phyloP scores from a whole-genome alignment of 1,139 yeast genomes.

The Schizosaccharomyces versatilis region DNA sequence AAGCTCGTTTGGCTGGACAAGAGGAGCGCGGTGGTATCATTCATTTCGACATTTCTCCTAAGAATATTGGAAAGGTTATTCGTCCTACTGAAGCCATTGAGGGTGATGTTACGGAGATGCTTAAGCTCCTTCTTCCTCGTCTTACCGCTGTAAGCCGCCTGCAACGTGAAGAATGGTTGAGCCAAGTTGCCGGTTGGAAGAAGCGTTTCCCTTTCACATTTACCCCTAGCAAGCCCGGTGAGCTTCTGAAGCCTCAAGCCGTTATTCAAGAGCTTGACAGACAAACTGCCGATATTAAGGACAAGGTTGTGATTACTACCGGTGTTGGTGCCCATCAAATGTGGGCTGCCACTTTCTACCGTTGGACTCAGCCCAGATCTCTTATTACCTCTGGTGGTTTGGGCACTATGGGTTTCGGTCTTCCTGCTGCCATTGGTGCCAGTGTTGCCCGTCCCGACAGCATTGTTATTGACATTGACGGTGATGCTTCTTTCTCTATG shows the following conservation, averaged over 20 bases:
- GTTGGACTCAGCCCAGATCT: constrained; percentile 77
- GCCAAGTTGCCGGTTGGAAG: constrained; percentile 58
- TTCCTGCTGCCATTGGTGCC: constrained; percentile 96
- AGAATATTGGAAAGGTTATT: constrained; percentile 90
- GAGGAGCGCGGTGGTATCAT: constrained; percentile 87
- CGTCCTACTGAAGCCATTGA: constrained; percentile 93
- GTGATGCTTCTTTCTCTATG: constrained; percentile 97
- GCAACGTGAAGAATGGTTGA: constrained; percentile 43
- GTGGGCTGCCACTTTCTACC: constrained; percentile 98
- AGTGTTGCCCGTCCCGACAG: constrained; percentile 91
- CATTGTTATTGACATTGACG: constrained; percentile 85
- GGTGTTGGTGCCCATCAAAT: constrained; percentile 99
- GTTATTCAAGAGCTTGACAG: constrained; percentile 57
- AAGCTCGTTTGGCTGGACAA: constrained; percentile 66
- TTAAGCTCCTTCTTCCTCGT: constrained; percentile 43
- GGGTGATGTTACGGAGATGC: constrained; percentile 75
- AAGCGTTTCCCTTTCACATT: constrained; percentile 66
- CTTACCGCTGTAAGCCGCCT: constrained; percentile 24
- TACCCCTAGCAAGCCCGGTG: constrained; percentile 53
- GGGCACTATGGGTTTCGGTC: constrained; percentile 96
- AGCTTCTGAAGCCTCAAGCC: constrained; percentile 80
- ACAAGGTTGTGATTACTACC: constrained; percentile 70
- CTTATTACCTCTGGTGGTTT: constrained; percentile 94
- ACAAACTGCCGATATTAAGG: constrained; percentile 39
- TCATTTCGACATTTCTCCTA: constrained; percentile 88